These are phyloP conservation scores for Solanum virginianum DNA, from an alignment of 257 asterid genomes.

Conservation along the genomic window DNA sequence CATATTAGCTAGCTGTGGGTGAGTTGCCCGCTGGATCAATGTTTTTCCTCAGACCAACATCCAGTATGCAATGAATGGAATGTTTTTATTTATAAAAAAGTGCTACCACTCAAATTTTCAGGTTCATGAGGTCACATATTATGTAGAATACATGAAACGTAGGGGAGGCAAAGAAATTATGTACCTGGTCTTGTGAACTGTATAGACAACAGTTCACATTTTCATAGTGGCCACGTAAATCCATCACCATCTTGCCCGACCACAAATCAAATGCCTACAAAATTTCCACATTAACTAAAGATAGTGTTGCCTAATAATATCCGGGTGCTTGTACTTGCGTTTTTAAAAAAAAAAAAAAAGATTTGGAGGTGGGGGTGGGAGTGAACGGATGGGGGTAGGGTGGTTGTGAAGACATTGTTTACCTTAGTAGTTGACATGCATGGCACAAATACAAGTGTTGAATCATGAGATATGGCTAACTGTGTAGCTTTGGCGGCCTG, in stretches of 20 bases:
- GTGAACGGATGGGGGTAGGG: neutral
- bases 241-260: constrained; percentile 70
- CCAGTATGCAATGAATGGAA: neutral
- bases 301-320: neutral
- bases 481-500: constrained; percentile 75
- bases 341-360: neutral
- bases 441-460: constrained; percentile 69
- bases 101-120: neutral
- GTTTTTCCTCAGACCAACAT: neutral
- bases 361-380: neutral
- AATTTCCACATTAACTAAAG: neutral
- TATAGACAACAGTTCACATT: constrained; percentile 88
- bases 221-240: constrained; percentile 80
- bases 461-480: constrained; percentile 66
- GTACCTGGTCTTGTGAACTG: constrained; percentile 72
- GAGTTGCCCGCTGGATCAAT: neutral
- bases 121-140: neutral
- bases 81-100: neutral
- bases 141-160: neutral
- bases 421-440: constrained; percentile 82
- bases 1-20: neutral
- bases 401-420: neutral
- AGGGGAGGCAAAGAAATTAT: neutral
- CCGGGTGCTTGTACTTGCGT: neutral
- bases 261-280: constrained; percentile 71